Conservation (phyloP, 805 yeast species). For the Priceomyces medius region DNA sequence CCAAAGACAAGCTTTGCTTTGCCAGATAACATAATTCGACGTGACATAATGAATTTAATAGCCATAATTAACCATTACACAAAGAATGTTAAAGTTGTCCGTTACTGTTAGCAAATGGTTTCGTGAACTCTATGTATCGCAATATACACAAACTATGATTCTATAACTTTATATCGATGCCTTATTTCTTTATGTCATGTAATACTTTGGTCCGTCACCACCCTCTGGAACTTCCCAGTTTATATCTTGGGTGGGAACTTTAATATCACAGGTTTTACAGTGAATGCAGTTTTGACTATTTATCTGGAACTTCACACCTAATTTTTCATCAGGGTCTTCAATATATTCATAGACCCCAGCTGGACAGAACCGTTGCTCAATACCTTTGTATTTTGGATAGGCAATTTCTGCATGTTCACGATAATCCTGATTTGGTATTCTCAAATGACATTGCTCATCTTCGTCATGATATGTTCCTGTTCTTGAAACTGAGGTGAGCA, state of each 20-base stretch:
- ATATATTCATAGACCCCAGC: conserved; percentile 97
- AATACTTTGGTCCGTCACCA: conserved; percentile 97
- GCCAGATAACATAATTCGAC: no score
- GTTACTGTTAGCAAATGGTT: no score
- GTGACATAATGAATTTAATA: no score
- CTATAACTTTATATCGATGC: no score
- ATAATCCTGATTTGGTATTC: conserved; percentile 59
- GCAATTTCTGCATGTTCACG: conserved; percentile 64
- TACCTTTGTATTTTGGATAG: conserved; percentile 78
- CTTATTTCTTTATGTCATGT: conserved; percentile 65
- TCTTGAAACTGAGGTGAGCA: conserved; percentile 90
- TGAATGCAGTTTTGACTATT: conserved; percentile 97
- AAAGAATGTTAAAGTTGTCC: no score
- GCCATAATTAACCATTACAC: no score
- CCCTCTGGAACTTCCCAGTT: conserved; percentile 99
- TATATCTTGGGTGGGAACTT: conserved; percentile 92
- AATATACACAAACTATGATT: no score
- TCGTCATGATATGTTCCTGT: conserved; percentile 97
- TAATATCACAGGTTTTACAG: conserved; percentile 97
- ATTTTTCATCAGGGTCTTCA: conserved; percentile 56
- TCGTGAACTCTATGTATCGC: no score
- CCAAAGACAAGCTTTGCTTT: no score
- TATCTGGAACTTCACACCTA: conserved; percentile 84
- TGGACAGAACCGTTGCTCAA: conserved; percentile 93
- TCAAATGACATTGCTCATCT: conserved; percentile 85